Evolutionary conservation across 805 yeast species (phyloP).

Genomic region (Nakazawaea molendinolei): DNA sequence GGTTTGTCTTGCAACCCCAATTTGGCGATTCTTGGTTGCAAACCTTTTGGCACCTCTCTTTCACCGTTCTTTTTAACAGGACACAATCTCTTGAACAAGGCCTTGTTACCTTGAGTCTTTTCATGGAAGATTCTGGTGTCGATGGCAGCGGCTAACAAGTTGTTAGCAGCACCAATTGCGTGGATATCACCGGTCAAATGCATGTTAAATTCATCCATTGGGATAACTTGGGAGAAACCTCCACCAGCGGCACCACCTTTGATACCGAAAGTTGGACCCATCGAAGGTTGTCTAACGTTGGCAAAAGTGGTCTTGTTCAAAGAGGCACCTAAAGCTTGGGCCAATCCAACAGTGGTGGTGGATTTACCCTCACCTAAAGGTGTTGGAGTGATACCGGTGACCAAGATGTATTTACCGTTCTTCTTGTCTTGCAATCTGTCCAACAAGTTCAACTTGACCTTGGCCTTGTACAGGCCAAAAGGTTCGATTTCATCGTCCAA

Average conservation of each 20-base stretch:
- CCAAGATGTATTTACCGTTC: conserved; percentile 83
- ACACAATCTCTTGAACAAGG: conserved; percentile 78
- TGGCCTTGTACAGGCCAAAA: conserved; percentile 86
- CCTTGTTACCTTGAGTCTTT: conserved; percentile 67
- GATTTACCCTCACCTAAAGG: conserved; percentile 98
- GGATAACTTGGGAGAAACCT: conserved; percentile 95
- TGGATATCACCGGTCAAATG: conserved; percentile 97
- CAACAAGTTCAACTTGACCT: conserved; percentile 63
- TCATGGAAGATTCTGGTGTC: conserved; percentile 98
- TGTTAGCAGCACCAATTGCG: conserved; percentile 91
- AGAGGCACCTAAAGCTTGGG: conserved; percentile 95
- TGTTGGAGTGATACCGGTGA: conserved; percentile 97
- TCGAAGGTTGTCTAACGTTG: conserved; percentile 93
- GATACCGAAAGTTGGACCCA: conserved; percentile 99
- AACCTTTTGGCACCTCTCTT: conserved; percentile 71
- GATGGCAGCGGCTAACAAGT: conserved; percentile 90
- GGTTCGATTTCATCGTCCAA: conserved; percentile 74
- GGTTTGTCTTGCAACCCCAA: conserved; percentile 77
- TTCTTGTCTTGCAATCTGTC: conserved; percentile 58
- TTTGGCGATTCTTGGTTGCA: conserved; percentile 68
- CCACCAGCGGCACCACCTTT: conserved; percentile 99
- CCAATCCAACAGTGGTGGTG: conserved; percentile 92
- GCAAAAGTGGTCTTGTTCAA: conserved; percentile 80
- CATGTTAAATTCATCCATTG: conserved; percentile 98
- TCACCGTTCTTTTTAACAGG: conserved; percentile 74